Percentiles rank a stretch among this genome's conserved stretches.
Conservation (phyloP, 2,329 filamentous ascomycete genomes). For the Waltergamsia citrina region DNA sequence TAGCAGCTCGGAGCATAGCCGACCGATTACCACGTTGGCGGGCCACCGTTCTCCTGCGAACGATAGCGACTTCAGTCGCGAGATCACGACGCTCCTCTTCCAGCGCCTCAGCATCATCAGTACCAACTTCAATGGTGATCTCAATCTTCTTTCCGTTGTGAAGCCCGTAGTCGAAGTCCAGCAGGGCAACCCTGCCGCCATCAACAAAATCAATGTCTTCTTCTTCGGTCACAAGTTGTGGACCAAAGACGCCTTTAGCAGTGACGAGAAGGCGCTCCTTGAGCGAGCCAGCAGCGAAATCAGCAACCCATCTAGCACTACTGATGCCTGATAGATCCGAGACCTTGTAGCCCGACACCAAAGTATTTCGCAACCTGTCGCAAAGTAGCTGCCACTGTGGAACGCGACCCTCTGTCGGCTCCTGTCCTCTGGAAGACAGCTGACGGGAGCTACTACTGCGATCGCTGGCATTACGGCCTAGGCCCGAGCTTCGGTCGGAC, state of each 20-base stretch:
- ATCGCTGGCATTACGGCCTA: constrained; percentile 20
- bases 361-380: constrained; percentile 60
- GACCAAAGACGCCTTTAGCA: constrained; percentile 57
- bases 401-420: constrained; percentile 25
- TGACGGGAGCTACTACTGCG: constrained; percentile 18
- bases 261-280: constrained; percentile 58
- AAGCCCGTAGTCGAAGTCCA: constrained; percentile 63
- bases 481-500: constrained; percentile 8
- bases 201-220: constrained; percentile 70
- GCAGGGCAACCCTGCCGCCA: constrained; percentile 60
- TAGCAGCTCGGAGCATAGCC: constrained; percentile 38
- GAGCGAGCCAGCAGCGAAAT: constrained; percentile 34
- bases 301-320: constrained; percentile 63
- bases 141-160: constrained; percentile 45
- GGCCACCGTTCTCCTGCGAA: constrained; percentile 63
- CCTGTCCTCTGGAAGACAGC: constrained; percentile 17
- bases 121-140: constrained; percentile 65
- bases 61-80: constrained; percentile 70
- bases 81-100: constrained; percentile 67
- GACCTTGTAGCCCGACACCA: constrained; percentile 59
- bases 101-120: constrained; percentile 57
- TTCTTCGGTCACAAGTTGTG: constrained; percentile 51
- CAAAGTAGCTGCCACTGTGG: constrained; percentile 62
- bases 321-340: constrained; percentile 56
- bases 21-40: constrained; percentile 43